phyloP scores from a whole-genome alignment of 306 rosid species.

The Quercus agrifolia region DNA sequence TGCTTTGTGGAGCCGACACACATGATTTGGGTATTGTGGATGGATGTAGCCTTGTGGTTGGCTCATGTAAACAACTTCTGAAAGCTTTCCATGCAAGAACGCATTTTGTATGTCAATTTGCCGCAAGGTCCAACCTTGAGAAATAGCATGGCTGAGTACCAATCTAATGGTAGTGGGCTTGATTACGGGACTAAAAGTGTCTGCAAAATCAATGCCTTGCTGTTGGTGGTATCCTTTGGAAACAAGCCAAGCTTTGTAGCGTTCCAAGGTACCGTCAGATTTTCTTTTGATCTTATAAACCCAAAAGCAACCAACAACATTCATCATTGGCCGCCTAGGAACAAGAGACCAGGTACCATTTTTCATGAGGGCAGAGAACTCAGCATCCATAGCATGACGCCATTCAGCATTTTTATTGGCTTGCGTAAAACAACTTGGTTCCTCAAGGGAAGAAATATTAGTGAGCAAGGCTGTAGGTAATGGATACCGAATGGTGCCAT shows the following conservation, averaged over 20 bases:
- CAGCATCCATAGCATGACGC: not conserved
- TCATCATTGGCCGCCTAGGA: not conserved
- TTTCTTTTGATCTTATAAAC: not conserved
- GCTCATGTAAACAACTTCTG: too few species aligned
- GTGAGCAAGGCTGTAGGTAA: not conserved
- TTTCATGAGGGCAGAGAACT: not conserved
- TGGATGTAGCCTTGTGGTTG: too few species aligned
- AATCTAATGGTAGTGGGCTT: too few species aligned
- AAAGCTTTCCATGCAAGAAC: too few species aligned
- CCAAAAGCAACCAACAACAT: not conserved
- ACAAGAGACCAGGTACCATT: not conserved
- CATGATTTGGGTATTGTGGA: too few species aligned
- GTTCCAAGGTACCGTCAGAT: not conserved
- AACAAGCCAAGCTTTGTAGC: not conserved
- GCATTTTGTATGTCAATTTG: too few species aligned
- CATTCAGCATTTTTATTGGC: not conserved
- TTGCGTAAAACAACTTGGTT: not conserved
- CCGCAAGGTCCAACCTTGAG: too few species aligned
- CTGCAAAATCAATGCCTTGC: too few species aligned
- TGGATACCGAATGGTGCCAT: not conserved
- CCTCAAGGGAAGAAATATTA: not conserved
- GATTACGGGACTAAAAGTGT: too few species aligned
- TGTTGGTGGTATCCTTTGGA: not conserved
- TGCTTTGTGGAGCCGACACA: too few species aligned
- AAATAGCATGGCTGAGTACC: too few species aligned